Base-by-base conservation (phyloP, 441 rosid genomes). In the Melianthus villosus region DNA sequence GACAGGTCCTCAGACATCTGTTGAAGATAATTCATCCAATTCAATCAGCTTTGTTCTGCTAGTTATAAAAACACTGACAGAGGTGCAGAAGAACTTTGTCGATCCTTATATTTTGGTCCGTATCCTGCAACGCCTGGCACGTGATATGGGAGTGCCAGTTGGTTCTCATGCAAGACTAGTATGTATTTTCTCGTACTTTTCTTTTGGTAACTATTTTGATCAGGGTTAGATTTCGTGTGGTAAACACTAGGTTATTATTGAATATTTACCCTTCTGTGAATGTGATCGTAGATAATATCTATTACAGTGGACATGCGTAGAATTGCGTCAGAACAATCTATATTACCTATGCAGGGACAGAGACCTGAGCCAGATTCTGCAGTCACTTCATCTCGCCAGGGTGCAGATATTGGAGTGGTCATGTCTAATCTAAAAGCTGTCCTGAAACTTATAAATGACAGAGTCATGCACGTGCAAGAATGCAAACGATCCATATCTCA, bases 81-180 rank as follows among this genome's bases (percentile, higher is more conserved):
- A 84, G 67, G 91, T 75, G 63, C 89, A 73, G 51, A 82, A 79
- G 62, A 68, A 44, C 64, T 54, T 69, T 40, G 48, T 77, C 46
- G 98, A 89, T 38, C 86, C 98, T 47, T 23, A 22, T 58, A 64
- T 66, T 48, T 67, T 89, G 75, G 79, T 69, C 48, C 78, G 72
- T 51, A 77, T 89, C 56, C 79, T 89, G 56, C 94, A 84, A 66
- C 87, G 82, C 35, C 59, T 87, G 47, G 72, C 77, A 16, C 86
- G 94, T 42, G 96, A 89, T 62, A 71, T 85, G 80, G 91, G 92
- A 59, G 74, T 73, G 32, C 62, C 92, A 42, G 63, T 61, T 2
- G 70, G 83, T 44, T 79, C 93, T 47, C 82, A 84, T 60, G 42
- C 60, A 64, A 89, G 70, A 84, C 98, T 77, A 69, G 98, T 84